Evolutionary conservation across 2,329 filamentous ascomycete genomes (phyloP).

Genomic region (Fonsecaea pedrosoi): DNA sequence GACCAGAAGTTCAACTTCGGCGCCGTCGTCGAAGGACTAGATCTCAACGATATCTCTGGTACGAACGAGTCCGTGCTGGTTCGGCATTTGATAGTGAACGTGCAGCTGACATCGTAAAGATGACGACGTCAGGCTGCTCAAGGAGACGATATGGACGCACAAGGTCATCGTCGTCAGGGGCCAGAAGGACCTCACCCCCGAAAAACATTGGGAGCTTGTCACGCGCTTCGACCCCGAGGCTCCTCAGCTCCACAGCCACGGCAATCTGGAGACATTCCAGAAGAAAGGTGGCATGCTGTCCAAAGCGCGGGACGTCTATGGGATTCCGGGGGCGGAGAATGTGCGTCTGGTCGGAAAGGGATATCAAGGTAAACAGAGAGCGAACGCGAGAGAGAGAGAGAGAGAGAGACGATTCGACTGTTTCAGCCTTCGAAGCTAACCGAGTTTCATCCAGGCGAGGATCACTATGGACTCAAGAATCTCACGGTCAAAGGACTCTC

Average conservation of each 20-base stretch:
- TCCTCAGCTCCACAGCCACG: slow-evolving; percentile 52
- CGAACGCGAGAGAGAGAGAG: too few relatives aligned
- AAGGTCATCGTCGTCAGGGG: slow-evolving; percentile 54
- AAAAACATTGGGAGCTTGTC: slow-evolving; percentile 56
- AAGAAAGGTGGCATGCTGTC: slow-evolving; percentile 51
- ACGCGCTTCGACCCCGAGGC: slow-evolving; percentile 53
- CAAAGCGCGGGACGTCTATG: slow-evolving; percentile 45
- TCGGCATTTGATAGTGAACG: background rate
- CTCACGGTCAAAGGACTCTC: slow-evolving; percentile 43
- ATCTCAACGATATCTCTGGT: slow-evolving; percentile 48
- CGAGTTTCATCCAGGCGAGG: slow-evolving; percentile 41
- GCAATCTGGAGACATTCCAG: slow-evolving; percentile 51
- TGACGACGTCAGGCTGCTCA: slow-evolving; percentile 47
- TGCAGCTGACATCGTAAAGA: slow-evolving; percentile 39
- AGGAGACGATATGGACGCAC: slow-evolving; percentile 53
- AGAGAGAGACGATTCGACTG: background rate
- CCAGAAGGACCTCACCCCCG: slow-evolving; percentile 51
- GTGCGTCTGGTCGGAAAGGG: slow-evolving; percentile 56
- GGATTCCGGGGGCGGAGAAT: slow-evolving; percentile 54
- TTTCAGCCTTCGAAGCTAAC: background rate
- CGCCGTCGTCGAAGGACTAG: slow-evolving; percentile 47
- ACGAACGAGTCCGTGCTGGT: background rate
- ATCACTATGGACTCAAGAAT: slow-evolving; percentile 54
- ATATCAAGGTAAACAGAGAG: slow-evolving; percentile 43
- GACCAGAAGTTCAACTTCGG: slow-evolving; percentile 45